Conservation (phyloP, 306 rosid genomes). For the Rubus parviflorus region DNA sequence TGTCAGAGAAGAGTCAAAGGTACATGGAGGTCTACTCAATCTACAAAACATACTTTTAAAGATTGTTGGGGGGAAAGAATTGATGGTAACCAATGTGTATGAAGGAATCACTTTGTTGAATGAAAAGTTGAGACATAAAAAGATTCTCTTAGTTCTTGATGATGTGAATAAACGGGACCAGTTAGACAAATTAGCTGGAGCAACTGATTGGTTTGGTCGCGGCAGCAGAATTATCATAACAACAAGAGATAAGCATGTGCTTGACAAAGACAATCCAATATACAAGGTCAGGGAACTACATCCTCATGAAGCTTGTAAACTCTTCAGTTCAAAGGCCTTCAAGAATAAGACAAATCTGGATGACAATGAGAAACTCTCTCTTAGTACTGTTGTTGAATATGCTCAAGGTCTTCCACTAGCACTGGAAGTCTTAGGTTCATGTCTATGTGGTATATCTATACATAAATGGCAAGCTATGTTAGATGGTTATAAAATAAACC, state of each 20-base stretch:
- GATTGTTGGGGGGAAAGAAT: not conserved
- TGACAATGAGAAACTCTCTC: not conserved
- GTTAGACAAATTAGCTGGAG: not conserved
- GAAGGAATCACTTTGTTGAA: not conserved
- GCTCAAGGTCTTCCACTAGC: slow-evolving; percentile 34
- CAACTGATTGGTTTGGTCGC: not conserved
- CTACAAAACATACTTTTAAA: not conserved
- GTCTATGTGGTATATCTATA: slow-evolving; percentile 17
- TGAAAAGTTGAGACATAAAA: not conserved
- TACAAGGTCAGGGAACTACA: not conserved
- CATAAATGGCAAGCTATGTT: slow-evolving; percentile 36
- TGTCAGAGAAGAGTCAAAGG: too few relatives aligned
- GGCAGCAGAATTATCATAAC: slow-evolving; percentile 24
- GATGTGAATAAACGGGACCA: slow-evolving; percentile 4
- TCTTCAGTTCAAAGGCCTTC: not conserved
- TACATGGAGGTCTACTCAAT: not conserved
- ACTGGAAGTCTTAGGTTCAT: slow-evolving; percentile 38
- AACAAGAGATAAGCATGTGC: not conserved
- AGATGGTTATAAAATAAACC: slow-evolving; percentile 30
- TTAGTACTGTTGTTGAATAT: not conserved
- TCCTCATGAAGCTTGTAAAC: not conserved
- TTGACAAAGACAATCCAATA: not conserved
- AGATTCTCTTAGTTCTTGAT: slow-evolving; percentile 11
- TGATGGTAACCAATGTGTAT: not conserved
- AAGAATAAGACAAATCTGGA: not conserved